A percentile compares a stretch with the other conserved stretches of the same genome.
phyloP scores from a whole-genome alignment of 2,329 filamentous ascomycete genomes.

The Diaporthe caulivora region DNA sequence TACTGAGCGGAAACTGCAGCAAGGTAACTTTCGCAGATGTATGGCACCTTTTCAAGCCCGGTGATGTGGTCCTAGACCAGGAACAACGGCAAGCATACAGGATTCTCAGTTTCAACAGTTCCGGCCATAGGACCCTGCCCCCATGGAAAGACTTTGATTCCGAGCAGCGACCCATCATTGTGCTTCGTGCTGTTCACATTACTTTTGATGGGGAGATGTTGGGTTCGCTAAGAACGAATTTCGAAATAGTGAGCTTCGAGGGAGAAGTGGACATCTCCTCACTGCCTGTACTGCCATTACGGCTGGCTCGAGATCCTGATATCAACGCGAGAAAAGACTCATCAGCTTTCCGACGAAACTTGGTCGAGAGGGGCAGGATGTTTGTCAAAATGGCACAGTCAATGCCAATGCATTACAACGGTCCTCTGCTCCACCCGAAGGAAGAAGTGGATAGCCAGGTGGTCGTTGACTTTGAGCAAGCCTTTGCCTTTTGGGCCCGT shows the following conservation, averaged over 20 bases:
- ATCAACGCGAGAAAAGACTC: not conserved
- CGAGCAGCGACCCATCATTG: not conserved
- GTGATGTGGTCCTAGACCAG: conserved; percentile 41
- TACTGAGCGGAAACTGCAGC: conserved; percentile 36
- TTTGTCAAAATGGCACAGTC: conserved; percentile 41
- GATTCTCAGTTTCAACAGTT: conserved; percentile 39
- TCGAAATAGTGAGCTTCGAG: conserved; percentile 45
- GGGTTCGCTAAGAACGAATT: conserved; percentile 44
- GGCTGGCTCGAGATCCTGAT: not conserved
- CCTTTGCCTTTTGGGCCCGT: conserved; percentile 38
- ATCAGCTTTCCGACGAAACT: conserved; percentile 28
- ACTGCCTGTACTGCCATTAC: conserved; percentile 37
- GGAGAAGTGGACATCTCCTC: conserved; percentile 44
- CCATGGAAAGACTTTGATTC: not conserved
- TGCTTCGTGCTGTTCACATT: conserved; percentile 42
- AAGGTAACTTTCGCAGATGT: conserved; percentile 45
- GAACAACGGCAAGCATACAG: conserved; percentile 44
- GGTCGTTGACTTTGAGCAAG: conserved; percentile 48
- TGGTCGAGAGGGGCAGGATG: conserved; percentile 42
- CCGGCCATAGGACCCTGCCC: conserved; percentile 31
- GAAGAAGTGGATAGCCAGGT: conserved; percentile 50
- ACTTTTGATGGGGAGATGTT: conserved; percentile 49
- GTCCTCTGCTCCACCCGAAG: conserved; percentile 42
- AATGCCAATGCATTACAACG: conserved; percentile 49
- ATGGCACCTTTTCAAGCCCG: conserved; percentile 47